These are phyloP conservation scores for Striga asiatica DNA, from an alignment of 257 asterid genomes.

Conservation along the genomic window DNA sequence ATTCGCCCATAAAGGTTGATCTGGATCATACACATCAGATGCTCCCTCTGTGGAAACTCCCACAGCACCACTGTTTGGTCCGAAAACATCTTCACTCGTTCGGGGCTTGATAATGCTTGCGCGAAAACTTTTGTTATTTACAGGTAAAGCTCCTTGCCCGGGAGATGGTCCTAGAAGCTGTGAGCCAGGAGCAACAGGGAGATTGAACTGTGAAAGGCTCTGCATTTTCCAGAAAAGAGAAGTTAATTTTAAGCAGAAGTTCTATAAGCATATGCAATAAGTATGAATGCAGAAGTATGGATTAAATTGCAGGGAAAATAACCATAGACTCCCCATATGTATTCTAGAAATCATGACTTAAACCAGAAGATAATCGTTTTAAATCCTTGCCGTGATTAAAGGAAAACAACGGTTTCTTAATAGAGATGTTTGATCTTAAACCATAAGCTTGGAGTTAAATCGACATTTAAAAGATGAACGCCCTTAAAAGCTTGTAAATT, in stretches of 20 bases:
- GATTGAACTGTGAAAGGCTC: slow-evolving; percentile 85
- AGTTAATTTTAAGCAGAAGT: slow-evolving; percentile 17
- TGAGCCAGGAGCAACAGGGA: slow-evolving; percentile 61
- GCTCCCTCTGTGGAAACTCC: slow-evolving; percentile 48
- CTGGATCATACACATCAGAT: slow-evolving; percentile 91
- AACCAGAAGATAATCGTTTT: background rate
- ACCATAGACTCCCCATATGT: background rate
- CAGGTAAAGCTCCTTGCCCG: slow-evolving; percentile 48
- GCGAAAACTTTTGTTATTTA: slow-evolving; percentile 39
- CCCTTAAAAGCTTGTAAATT: background rate
- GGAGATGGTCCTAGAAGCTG: slow-evolving; percentile 50
- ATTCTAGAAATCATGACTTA: background rate
- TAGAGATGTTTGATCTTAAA: background rate
- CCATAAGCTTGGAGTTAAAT: background rate
- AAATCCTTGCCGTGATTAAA: background rate
- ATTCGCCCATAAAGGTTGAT: slow-evolving; percentile 88
- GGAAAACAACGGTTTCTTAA: background rate
- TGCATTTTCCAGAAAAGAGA: slow-evolving; percentile 29
- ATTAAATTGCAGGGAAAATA: background rate
- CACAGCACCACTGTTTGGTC: slow-evolving; percentile 35
- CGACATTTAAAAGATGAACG: background rate
- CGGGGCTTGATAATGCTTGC: slow-evolving; percentile 43
- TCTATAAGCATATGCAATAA: background rate
- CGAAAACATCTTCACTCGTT: slow-evolving; percentile 39
- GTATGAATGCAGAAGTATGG: slow-evolving; percentile 6